Conservation (phyloP, 2,329 filamentous ascomycete genomes). For the Diaporthe destruens region DNA sequence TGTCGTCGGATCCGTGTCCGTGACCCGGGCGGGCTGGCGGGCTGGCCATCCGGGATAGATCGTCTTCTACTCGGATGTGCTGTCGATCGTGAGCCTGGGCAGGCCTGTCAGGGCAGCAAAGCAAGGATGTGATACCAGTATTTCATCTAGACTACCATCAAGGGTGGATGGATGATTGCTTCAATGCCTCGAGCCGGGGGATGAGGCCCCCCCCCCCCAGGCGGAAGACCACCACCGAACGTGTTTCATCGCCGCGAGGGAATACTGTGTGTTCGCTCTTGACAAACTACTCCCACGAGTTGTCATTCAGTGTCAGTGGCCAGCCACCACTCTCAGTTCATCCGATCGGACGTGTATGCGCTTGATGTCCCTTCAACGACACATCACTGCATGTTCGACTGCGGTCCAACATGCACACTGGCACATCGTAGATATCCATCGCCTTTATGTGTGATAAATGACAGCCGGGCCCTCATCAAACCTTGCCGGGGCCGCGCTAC, state of each 20-base stretch:
- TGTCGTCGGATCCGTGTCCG: constrained; percentile 22
- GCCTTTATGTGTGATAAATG: constrained; percentile 21
- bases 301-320: background rate
- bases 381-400: background rate
- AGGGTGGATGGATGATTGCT: constrained; percentile 23
- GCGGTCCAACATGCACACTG: background rate
- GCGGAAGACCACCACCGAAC: constrained; percentile 4
- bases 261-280: background rate
- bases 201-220: background rate
- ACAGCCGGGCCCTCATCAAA: constrained; percentile 33
- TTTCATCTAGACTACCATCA: background rate
- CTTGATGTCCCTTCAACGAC: background rate
- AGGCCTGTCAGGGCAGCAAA: constrained; percentile 16
- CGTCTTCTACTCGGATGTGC: constrained; percentile 23
- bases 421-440: background rate
- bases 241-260: constrained; percentile 28
- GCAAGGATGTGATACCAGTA: constrained; percentile 10
- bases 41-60: constrained; percentile 32
- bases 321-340: constrained; percentile 6
- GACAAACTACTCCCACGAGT: constrained; percentile 2
- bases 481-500: constrained; percentile 8
- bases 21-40: constrained; percentile 11
- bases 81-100: constrained; percentile 36
- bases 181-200: constrained; percentile 14
- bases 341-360: constrained; percentile 2